Percentiles rank a stretch among this genome's conserved stretches.
These are phyloP conservation scores for Strobilomyces echinocephalus DNA, from an alignment of 768 basidiomycete genomes.

Conservation along the genomic window DNA sequence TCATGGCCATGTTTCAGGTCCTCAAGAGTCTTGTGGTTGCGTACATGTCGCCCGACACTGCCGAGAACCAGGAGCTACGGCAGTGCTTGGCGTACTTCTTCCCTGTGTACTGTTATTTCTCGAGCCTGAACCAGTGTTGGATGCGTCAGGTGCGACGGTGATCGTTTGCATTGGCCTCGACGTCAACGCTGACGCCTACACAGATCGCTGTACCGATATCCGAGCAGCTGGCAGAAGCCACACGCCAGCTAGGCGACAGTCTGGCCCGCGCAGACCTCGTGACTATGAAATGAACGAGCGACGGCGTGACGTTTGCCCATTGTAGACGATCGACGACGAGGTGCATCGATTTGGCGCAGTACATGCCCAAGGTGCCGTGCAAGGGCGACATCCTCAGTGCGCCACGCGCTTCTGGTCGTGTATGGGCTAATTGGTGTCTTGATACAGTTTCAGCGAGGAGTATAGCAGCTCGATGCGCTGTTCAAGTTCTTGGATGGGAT, in stretches of 20 bases:
- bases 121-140: too few species aligned
- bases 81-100: constrained; percentile 84
- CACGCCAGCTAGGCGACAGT: constrained; percentile 70
- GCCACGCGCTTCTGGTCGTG: too few species aligned
- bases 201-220: constrained; percentile 73
- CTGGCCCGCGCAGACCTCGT: constrained; percentile 54
- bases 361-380: constrained; percentile 46
- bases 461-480: too few species aligned
- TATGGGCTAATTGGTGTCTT: too few species aligned
- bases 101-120: too few species aligned
- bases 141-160: too few species aligned
- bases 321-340: constrained; percentile 36
- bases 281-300: background rate
- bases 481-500: too few species aligned
- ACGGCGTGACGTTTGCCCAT: background rate
- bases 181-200: too few species aligned
- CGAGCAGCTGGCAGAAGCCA: constrained; percentile 51
- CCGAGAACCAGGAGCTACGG: constrained; percentile 74
- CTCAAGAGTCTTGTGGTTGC: constrained; percentile 47
- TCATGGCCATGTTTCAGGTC: constrained; percentile 30
- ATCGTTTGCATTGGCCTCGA: too few species aligned
- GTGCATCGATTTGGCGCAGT: constrained; percentile 53
- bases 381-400: constrained; percentile 45
- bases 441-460: too few species aligned
- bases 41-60: constrained; percentile 79